Evolutionary conservation across 2,329 filamentous ascomycete genomes (phyloP).

Genomic region (Tolypocladium nubicola): DNA sequence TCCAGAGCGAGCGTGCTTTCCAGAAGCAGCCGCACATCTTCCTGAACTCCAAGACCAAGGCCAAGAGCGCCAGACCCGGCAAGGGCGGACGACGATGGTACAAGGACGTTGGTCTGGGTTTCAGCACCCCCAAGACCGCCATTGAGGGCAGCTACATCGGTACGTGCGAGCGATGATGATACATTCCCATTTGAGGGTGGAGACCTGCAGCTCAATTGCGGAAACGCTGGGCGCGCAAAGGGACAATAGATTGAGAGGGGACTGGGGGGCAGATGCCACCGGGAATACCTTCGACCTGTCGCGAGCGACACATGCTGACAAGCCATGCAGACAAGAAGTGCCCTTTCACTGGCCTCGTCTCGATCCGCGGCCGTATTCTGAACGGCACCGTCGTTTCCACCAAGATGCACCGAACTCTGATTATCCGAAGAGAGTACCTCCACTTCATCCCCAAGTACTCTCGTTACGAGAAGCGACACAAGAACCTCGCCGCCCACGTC

Average conservation of each 20-base stretch:
- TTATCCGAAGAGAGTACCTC: constrained; percentile 99
- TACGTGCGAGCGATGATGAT: constrained; percentile 44
- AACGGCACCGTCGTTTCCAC: constrained; percentile 98
- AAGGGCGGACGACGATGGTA: constrained; percentile 92
- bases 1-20: constrained; percentile 99
- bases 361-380: constrained; percentile 99
- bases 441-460: constrained; percentile 99
- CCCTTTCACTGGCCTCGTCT: constrained; percentile 98
- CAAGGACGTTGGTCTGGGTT: constrained; percentile 99
- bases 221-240: neutral
- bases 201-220: neutral
- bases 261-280: neutral
- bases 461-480: constrained; percentile 99
- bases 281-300: neutral
- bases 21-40: constrained; percentile 99
- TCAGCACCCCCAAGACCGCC: constrained; percentile 95
- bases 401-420: constrained; percentile 99
- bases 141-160: constrained; percentile 99
- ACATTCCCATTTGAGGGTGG: neutral
- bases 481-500: constrained; percentile 98
- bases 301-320: constrained; percentile 12
- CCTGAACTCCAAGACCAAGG: constrained; percentile 91
- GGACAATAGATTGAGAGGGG: neutral
- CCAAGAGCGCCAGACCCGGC: constrained; percentile 73
- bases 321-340: constrained; percentile 89